Evolutionary conservation across 129 eudicot genomes (phyloP), one percentile per base, ranked within the genome.

Genomic region (Flaveria robusta): DNA sequence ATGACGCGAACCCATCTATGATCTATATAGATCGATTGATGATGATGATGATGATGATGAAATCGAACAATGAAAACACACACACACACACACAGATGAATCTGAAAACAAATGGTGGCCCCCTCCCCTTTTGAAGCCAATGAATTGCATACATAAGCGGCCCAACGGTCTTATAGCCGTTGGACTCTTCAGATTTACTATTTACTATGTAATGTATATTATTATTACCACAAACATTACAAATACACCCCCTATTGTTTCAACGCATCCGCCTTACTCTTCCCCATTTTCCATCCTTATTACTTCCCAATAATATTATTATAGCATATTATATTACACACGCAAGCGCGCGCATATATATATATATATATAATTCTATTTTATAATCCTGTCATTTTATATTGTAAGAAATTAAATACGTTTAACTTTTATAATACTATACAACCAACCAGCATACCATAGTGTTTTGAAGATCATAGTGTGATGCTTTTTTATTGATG

Each of bases 1-100:
- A 27, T 79, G 86, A 70, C 91, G 84, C 41, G 95, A 83, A 60
- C 86, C 92, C 96, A 89, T 89, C 77, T 76, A n/a, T n/a, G n/a
- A n/a, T n/a, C n/a, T n/a, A n/a, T n/a, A n/a, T n/a, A 59, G 47
- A 69, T 69, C 37, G 74, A 9, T 80, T 6, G 59, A 62, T 31
- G 46, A 68, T n/a, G n/a, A n/a, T n/a, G n/a, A n/a, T n/a, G n/a
- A n/a, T n/a, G 47, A 3, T 4, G 24, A 27, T 18, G 29, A 67
- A 77, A 43, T 55, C 39, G n/a, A 42, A 72, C 16, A 19, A 29
- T 34, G 39, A 34, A 34, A 0, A 34, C 39, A n/a, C n/a, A n/a
- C n/a, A 51, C 31, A 71, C 2, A 77, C 34, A 19, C 18, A 14
- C 55, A 14, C 6, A 16, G 56, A 54, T 77, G 81, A 19, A 55